Conservation (phyloP, 306 rosid species). For the Sindora glabra region DNA sequence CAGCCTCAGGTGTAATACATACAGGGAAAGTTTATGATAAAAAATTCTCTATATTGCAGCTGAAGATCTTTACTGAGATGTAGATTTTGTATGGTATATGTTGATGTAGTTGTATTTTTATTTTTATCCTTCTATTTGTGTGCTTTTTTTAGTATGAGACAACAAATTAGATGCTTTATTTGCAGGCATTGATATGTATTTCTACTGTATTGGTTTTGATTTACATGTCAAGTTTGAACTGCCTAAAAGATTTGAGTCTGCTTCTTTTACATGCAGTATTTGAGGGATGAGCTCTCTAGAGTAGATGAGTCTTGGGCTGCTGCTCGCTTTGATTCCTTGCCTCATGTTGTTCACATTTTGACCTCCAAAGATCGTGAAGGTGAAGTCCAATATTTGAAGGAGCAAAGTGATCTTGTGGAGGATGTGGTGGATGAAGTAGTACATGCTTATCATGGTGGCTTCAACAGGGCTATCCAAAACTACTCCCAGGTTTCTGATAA, state of each 20-base stretch:
- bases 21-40: not conserved
- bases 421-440: constrained; percentile 99
- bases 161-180: no score
- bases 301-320: constrained; percentile 89
- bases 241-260: constrained; percentile 10
- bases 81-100: no score
- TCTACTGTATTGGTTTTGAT: not conserved
- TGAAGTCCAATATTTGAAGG: constrained; percentile 73
- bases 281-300: constrained; percentile 70
- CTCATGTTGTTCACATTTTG: constrained; percentile 96
- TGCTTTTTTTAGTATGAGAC: not conserved
- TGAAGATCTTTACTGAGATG: no score
- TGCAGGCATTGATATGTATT: no score
- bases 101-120: not conserved
- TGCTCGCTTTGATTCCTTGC: constrained; percentile 97
- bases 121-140: not conserved
- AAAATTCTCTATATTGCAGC: no score
- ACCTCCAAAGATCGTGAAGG: constrained; percentile 95
- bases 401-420: constrained; percentile 94
- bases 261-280: constrained; percentile 52
- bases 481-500: constrained; percentile 81
- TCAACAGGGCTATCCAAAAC: constrained; percentile 97
- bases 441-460: constrained; percentile 88
- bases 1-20: not conserved
- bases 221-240: not conserved